Conservation (phyloP, 139 green algal genomes). For the Chlorella sp. region DNA sequence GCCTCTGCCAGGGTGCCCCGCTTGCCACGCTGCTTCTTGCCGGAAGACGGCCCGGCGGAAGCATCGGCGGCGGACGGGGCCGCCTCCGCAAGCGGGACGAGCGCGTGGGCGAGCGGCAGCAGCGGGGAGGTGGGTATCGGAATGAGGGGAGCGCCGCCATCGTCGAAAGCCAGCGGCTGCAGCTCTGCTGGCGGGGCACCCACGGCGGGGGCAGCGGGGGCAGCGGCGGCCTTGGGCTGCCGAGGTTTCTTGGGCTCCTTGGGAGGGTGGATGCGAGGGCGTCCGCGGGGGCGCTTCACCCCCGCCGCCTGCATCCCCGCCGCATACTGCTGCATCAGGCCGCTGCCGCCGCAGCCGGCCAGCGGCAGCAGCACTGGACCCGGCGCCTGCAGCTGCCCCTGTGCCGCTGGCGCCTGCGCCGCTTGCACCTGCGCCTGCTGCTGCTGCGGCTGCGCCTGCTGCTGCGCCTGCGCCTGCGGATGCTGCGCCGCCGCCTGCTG, state of each 20-base stretch:
- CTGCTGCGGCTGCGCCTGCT: neutral
- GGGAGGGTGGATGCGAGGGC: slow-evolving; percentile 3
- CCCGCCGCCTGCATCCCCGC: neutral
- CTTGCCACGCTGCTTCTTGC: neutral
- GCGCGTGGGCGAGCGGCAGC: neutral
- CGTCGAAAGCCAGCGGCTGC: neutral
- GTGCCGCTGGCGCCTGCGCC: neutral
- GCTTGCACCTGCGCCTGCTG: neutral
- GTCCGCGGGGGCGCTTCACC: neutral
- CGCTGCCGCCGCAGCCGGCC: no score
- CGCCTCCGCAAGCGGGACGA: neutral
- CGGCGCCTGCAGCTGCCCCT: neutral
- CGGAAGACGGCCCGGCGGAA: no score
- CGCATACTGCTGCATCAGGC: neutral
- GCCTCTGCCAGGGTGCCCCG: neutral
- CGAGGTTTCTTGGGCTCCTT: slow-evolving; percentile 1
- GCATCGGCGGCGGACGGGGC: neutral
- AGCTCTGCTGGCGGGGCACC: neutral
- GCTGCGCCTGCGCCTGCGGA: neutral
- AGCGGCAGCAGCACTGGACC: neutral
- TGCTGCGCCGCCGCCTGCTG: neutral
- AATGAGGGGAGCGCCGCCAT: neutral
- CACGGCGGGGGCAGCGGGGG: neutral
- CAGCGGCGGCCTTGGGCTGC: neutral
- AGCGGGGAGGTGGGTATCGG: neutral